Percentiles rank a stretch among this genome's conserved stretches.
Conservation (phyloP, 805 yeast genomes). For the Metschnikowia kunwiensis region DNA sequence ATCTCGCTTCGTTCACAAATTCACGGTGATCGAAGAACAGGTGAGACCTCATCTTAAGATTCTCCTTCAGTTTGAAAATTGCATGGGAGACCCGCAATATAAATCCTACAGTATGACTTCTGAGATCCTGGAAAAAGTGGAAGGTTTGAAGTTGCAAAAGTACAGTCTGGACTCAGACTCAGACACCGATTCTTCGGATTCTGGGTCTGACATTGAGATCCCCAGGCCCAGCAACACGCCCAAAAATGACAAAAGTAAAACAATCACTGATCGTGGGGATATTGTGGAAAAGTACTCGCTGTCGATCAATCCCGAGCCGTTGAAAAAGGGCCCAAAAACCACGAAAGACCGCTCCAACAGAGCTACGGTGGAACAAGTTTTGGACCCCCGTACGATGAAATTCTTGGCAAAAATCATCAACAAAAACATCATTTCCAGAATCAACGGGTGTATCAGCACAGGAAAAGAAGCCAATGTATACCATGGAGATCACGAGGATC, state of each 20-base stretch:
- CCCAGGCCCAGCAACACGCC: slow-evolving; percentile 2
- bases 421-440: slow-evolving; percentile 76
- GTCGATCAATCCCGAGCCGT: slow-evolving; percentile 61
- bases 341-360: slow-evolving; percentile 84
- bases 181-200: neutral
- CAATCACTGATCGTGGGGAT: slow-evolving; percentile 38
- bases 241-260: slow-evolving; percentile 15
- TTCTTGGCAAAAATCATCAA: slow-evolving; percentile 79
- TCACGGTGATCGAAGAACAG: too few species aligned
- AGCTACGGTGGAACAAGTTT: slow-evolving; percentile 94
- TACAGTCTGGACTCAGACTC: slow-evolving; percentile 4
- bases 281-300: slow-evolving; percentile 62
- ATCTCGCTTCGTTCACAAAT: slow-evolving; percentile 2
- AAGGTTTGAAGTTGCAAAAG: slow-evolving; percentile 6
- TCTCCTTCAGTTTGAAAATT: too few species aligned
- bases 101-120: too few species aligned
- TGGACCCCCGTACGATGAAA: slow-evolving; percentile 89
- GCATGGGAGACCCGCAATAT: too few species aligned
- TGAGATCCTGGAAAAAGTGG: neutral
- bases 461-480: slow-evolving; percentile 99
- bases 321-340: slow-evolving; percentile 54
- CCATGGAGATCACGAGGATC: slow-evolving; percentile 61
- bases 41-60: too few species aligned
- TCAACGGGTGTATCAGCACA: slow-evolving; percentile 92
- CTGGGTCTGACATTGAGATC: neutral